phyloP scores from a whole-genome alignment of 2,329 filamentous ascomycete genomes.

The Fusarium continuum region DNA sequence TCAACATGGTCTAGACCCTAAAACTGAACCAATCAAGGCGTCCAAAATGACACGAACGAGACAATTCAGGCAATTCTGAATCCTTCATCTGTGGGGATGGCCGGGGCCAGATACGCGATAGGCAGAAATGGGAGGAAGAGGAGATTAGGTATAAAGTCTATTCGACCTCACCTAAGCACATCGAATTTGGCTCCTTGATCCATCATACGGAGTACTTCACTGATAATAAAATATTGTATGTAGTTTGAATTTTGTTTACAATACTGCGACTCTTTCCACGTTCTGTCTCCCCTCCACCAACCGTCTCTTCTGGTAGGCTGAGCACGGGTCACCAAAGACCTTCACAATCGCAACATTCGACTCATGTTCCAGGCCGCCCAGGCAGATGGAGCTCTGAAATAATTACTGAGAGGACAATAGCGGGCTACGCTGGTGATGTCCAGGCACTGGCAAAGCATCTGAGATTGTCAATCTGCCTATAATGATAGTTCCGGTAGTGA shows the following conservation, averaged over 20 bases:
- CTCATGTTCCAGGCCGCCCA: slow-evolving; percentile 17
- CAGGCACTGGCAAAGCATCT: slow-evolving; percentile 8
- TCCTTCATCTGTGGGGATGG: not conserved
- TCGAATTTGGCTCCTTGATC: no score
- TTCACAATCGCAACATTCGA: not conserved
- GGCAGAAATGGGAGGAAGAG: not conserved
- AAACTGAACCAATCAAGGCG: not conserved
- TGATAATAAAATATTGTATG: no score
- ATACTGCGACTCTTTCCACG: not conserved
- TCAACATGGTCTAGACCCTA: not conserved
- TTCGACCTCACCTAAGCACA: no score
- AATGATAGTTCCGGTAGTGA: slow-evolving; percentile 13
- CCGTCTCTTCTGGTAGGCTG: slow-evolving; percentile 22
- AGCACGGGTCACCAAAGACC: slow-evolving; percentile 3
- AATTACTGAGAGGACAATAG: slow-evolving; percentile 1
- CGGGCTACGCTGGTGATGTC: slow-evolving; percentile 7
- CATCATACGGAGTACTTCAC: no score
- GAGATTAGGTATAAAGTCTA: not conserved
- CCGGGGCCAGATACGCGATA: not conserved
- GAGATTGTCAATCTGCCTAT: not conserved
- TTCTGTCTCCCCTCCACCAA: slow-evolving; percentile 14
- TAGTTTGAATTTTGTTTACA: no score
- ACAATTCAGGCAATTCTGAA: slow-evolving; percentile 6
- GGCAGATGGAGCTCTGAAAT: slow-evolving; percentile 16
- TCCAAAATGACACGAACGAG: not conserved